Evolutionary conservation across 352 stramenopile species (phyloP).

Genomic region (Globisporangium splendens): DNA sequence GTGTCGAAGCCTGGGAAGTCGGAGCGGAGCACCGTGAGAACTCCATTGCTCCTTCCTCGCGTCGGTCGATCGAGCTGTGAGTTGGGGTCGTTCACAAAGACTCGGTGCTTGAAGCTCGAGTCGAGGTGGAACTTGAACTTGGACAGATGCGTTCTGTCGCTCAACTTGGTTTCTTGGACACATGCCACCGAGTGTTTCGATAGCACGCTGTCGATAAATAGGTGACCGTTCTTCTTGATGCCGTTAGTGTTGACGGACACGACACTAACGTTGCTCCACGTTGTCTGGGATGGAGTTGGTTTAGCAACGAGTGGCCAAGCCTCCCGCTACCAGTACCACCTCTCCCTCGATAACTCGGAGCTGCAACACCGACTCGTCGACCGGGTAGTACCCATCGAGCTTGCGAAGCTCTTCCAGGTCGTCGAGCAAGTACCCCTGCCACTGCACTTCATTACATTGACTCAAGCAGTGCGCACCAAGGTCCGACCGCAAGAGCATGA

Average conservation of each 20-base stretch:
- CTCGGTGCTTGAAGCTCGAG: not conserved
- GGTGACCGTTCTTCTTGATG: conserved; percentile 11
- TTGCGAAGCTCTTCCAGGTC: conserved; percentile 1
- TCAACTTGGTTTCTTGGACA: conserved; percentile 12
- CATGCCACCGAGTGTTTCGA: conserved; percentile 6
- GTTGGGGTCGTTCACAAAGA: conserved; percentile 9
- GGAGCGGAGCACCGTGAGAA: not conserved
- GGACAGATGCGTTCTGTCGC: conserved; percentile 1
- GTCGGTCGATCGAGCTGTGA: not conserved
- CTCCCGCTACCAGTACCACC: not conserved
- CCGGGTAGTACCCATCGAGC: not conserved
- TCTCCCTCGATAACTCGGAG: not conserved
- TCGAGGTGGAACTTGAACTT: conserved; percentile 9
- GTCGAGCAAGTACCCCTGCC: conserved; percentile 5
- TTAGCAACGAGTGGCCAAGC: not conserved
- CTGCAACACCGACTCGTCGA: not conserved
- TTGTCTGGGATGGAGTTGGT: not conserved
- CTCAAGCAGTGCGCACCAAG: too few species aligned
- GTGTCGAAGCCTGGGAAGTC: conserved; percentile 7
- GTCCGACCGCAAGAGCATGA: too few species aligned
- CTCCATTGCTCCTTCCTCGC: not conserved
- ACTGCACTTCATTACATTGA: not conserved
- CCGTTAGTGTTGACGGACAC: conserved; percentile 10
- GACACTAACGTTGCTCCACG: conserved; percentile 6
- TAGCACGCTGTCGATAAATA: conserved; percentile 3